Evolutionary conservation across 139 green algal species (phyloP).

Genomic region (Volvox reticuliferus): DNA sequence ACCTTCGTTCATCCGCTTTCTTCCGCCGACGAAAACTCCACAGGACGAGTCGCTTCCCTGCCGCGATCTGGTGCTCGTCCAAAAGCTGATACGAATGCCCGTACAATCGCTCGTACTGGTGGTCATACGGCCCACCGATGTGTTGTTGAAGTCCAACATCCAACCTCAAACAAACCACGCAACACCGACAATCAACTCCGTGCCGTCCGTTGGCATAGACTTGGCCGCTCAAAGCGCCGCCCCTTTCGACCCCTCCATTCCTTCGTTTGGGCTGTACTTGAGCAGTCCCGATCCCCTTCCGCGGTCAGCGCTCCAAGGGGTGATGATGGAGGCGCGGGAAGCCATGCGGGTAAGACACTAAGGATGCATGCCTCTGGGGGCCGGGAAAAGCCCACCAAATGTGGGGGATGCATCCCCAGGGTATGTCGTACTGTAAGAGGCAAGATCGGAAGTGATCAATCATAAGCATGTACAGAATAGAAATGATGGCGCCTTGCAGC

Average conservation of each 20-base stretch:
- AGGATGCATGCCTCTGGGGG: too few species aligned
- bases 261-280: slow-evolving; percentile 12
- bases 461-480: too few species aligned
- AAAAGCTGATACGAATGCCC: slow-evolving; percentile 13
- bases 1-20: background rate
- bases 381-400: too few species aligned
- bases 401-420: too few species aligned
- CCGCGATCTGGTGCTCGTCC: slow-evolving; percentile 22
- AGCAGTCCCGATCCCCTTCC: background rate
- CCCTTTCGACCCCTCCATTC: background rate
- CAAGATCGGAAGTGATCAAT: too few species aligned
- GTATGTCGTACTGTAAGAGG: too few species aligned
- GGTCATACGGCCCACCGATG: background rate
- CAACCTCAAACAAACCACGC: too few species aligned
- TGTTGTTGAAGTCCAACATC: background rate
- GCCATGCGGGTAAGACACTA: slow-evolving; percentile 5
- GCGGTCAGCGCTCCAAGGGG: background rate
- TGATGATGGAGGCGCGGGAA: slow-evolving; percentile 2
- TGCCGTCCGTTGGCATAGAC: background rate
- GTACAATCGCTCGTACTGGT: slow-evolving; percentile 38
- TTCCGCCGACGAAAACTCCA: too few species aligned
- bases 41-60: slow-evolving; percentile 31
- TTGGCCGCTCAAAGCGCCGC: background rate
- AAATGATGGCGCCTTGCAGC: too few species aligned
- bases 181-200: too few species aligned